phyloP scores from a whole-genome alignment of 2,329 filamentous ascomycete species.

The Colletotrichum agaves region DNA sequence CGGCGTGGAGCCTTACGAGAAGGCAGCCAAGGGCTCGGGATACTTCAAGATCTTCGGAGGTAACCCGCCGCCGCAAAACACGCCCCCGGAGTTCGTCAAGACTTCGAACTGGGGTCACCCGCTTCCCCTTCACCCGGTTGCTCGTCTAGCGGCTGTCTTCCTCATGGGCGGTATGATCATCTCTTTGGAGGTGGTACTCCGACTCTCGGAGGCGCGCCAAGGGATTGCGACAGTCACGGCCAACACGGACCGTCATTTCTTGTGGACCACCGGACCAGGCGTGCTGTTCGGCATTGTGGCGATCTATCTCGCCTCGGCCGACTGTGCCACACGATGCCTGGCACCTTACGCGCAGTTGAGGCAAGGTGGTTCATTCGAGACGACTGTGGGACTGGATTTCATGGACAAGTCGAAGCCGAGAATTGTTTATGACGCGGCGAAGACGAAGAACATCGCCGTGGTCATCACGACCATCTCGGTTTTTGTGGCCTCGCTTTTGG shows the following conservation, averaged over 20 bases:
- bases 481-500: constrained; percentile 44
- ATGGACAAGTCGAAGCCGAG: constrained; percentile 45
- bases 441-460: constrained; percentile 43
- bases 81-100: constrained; percentile 35
- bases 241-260: constrained; percentile 45
- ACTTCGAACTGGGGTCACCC: constrained; percentile 45
- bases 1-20: constrained; percentile 50
- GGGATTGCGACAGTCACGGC: constrained; percentile 46
- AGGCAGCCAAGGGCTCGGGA: constrained; percentile 40
- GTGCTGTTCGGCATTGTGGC: constrained; percentile 44
- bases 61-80: constrained; percentile 23
- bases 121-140: constrained; percentile 43
- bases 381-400: constrained; percentile 47
- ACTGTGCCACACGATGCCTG: constrained; percentile 47
- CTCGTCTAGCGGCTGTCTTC: constrained; percentile 43
- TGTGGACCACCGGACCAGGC: constrained; percentile 50
- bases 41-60: constrained; percentile 43
- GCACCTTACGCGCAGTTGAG: constrained; percentile 47
- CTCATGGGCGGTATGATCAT: constrained; percentile 46
- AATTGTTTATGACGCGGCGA: constrained; percentile 43
- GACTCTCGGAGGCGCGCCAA: constrained; percentile 43
- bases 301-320: constrained; percentile 45
- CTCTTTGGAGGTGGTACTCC: constrained; percentile 48
- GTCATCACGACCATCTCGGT: constrained; percentile 43
- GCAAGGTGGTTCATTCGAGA: constrained; percentile 42